Evolutionary conservation across 176 grass and related monocot genomes (phyloP).

Genomic region (Lolium multiflorum): DNA sequence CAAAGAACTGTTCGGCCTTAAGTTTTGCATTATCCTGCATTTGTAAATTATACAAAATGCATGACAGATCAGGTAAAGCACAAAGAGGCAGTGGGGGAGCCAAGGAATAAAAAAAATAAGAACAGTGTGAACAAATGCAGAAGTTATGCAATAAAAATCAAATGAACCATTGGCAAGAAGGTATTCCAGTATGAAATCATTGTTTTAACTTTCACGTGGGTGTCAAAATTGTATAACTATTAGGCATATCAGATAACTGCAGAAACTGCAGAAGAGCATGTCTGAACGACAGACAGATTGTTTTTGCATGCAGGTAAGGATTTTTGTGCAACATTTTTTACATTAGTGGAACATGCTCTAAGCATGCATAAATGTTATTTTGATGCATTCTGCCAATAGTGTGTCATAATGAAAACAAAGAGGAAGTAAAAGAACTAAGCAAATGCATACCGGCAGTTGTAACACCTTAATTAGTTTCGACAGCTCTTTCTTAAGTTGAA

Average conservation of each 20-base stretch:
- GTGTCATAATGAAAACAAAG: constrained; percentile 6
- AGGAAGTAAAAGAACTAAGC: constrained; percentile 1
- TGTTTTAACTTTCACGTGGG: neutral
- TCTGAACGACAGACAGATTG: neutral
- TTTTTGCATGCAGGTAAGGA: neutral
- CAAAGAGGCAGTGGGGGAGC: constrained; percentile 3
- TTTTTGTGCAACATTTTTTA: neutral
- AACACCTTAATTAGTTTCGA: constrained; percentile 64
- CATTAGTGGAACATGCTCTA: neutral
- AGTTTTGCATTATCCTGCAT: constrained; percentile 62
- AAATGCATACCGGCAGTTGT: constrained; percentile 66
- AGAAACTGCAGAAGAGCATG: constrained; percentile 11
- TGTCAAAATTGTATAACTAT: constrained; percentile 5
- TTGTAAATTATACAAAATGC: constrained; percentile 29
- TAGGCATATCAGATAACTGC: neutral
- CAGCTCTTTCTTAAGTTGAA: constrained; percentile 64
- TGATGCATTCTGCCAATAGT: neutral
- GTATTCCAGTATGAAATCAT: neutral
- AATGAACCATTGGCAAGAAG: neutral
- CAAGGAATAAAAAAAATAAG: constrained; percentile 15
- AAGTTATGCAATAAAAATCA: neutral
- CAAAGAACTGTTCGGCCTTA: constrained; percentile 57
- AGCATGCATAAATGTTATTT: constrained; percentile 22
- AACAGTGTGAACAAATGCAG: too few species aligned
- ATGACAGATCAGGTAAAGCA: constrained; percentile 21